Conservation (phyloP, 345 rosid genomes). For the Odontarrhena argentea region DNA sequence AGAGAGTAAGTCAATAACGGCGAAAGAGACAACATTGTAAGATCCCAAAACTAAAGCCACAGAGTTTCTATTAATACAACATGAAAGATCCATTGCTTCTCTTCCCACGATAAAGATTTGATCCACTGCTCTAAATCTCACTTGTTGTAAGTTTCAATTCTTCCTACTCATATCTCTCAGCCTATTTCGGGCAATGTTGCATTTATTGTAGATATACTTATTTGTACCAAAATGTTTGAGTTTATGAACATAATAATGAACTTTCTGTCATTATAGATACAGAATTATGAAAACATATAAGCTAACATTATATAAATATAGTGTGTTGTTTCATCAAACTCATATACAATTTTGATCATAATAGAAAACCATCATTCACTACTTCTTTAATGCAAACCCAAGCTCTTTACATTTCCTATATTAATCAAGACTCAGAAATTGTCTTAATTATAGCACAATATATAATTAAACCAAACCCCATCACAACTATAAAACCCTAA, state of each 20-base stretch:
- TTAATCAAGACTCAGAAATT: conserved; percentile 28
- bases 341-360: background rate
- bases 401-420: conserved; percentile 40
- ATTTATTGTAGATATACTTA: background rate
- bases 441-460: conserved; percentile 29
- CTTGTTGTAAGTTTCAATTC: conserved; percentile 12
- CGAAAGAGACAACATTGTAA: conserved; percentile 37
- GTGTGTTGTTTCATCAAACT: background rate
- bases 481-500: conserved; percentile 34
- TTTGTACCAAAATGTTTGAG: background rate
- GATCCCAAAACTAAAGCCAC: conserved; percentile 33
- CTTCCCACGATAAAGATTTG: conserved; percentile 63
- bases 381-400: conserved; percentile 30
- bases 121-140: conserved; percentile 36
- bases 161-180: conserved; percentile 26
- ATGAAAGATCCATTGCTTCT: conserved; percentile 47
- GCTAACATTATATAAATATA: background rate
- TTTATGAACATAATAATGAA: background rate
- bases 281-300: too few species aligned
- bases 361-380: background rate
- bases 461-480: conserved; percentile 24
- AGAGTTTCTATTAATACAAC: conserved; percentile 37
- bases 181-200: conserved; percentile 9
- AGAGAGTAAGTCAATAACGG: conserved; percentile 25
- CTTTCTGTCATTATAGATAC: too few species aligned